Evolutionary conservation across 2,329 filamentous ascomycete species (phyloP).

Genomic region (Pestalotiopsis sp.): DNA sequence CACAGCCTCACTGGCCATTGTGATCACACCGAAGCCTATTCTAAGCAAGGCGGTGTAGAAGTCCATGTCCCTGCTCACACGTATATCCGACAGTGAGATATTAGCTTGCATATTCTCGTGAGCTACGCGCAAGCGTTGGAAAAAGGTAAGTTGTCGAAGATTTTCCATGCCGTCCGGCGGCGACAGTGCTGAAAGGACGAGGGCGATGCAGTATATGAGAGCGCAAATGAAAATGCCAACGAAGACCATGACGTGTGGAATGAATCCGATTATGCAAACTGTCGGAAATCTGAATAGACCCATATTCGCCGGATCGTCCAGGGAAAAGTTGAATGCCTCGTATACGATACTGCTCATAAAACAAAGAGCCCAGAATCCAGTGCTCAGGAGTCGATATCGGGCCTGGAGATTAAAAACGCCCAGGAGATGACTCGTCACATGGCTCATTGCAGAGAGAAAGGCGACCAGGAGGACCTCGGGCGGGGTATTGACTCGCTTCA

Average conservation of each 20-base stretch:
- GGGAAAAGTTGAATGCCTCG: constrained; percentile 67
- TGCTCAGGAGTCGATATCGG: constrained; percentile 80
- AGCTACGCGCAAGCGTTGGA: constrained; percentile 68
- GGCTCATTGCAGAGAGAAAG: constrained; percentile 86
- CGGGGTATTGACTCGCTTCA: constrained; percentile 82
- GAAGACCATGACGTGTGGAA: constrained; percentile 89
- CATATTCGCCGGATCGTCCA: constrained; percentile 61
- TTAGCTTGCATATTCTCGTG: constrained; percentile 93
- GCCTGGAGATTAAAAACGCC: constrained; percentile 81
- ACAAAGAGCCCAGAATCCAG: constrained; percentile 84
- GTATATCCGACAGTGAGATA: constrained; percentile 78
- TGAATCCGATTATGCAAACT: constrained; percentile 91
- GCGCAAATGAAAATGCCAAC: constrained; percentile 76
- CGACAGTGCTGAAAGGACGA: constrained; percentile 74
- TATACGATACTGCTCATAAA: constrained; percentile 87
- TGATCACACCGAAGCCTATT: constrained; percentile 84
- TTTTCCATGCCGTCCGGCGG: constrained; percentile 51
- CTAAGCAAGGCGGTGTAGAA: constrained; percentile 91
- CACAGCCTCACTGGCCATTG: constrained; percentile 92
- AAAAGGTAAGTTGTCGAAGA: constrained; percentile 41
- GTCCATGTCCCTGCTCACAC: constrained; percentile 85
- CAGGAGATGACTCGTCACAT: constrained; percentile 80
- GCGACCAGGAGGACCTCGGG: constrained; percentile 87
- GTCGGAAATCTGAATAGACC: constrained; percentile 87
- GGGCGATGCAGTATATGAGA: constrained; percentile 75